Percentiles rank a stretch among this genome's conserved stretches.
These are phyloP conservation scores for Boletus smithii DNA, from an alignment of 1,284 basidiomycete genomes.

Conservation along the genomic window DNA sequence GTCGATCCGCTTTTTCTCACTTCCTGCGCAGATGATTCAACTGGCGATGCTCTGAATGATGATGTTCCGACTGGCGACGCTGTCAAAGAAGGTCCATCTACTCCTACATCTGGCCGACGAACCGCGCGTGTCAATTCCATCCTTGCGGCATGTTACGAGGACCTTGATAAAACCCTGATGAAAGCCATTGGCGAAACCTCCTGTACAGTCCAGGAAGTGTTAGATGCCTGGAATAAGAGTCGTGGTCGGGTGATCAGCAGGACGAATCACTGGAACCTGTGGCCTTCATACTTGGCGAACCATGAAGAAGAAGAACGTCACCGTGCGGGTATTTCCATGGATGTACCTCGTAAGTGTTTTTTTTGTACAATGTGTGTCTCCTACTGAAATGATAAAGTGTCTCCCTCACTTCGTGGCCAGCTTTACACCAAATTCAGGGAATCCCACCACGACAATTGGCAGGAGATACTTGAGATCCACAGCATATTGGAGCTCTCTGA, in stretches of 20 bases:
- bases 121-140: not conserved
- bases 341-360: not conserved
- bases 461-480: conserved; percentile 4
- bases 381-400: not conserved
- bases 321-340: not conserved
- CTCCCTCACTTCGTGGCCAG: not conserved
- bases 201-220: conserved; percentile 1
- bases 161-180: too few species aligned
- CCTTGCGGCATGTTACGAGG: not conserved
- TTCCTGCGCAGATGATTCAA: not conserved
- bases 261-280: conserved; percentile 13
- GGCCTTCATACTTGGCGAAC: not conserved
- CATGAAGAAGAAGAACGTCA: conserved; percentile 2
- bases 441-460: not conserved
- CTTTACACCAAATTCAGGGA: conserved; percentile 1
- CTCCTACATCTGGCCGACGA: not conserved
- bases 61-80: not conserved
- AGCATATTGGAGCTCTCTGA: not conserved
- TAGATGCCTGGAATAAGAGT: conserved; percentile 8
- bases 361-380: not conserved
- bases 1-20: not conserved
- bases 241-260: not conserved
- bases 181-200: not conserved
- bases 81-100: not conserved
- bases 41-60: too few species aligned